Percentiles rank a stretch among this genome's conserved stretches.
Conservation (phyloP, 2,329 filamentous ascomycete species). For the Penicillium glabrum region DNA sequence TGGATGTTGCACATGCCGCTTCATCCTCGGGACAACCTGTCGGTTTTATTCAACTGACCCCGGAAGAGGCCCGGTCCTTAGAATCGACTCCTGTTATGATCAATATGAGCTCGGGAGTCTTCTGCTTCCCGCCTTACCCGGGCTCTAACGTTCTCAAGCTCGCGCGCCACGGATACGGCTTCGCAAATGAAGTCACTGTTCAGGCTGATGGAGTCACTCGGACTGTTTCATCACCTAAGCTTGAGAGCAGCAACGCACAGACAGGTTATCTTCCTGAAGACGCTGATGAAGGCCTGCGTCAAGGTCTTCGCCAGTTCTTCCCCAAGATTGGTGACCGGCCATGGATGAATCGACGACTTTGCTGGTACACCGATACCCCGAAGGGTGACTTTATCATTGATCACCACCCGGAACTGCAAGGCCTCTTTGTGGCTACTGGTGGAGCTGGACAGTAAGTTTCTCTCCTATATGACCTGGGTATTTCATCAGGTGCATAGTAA, state of each 20-base stretch:
- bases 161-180: constrained; percentile 66
- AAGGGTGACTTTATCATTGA: constrained; percentile 68
- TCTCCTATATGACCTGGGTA: too few relatives aligned
- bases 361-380: constrained; percentile 72
- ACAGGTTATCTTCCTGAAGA: constrained; percentile 45
- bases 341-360: constrained; percentile 62
- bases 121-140: constrained; percentile 51
- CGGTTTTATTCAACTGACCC: constrained; percentile 70
- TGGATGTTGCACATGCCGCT: constrained; percentile 71
- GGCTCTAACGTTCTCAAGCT: constrained; percentile 58
- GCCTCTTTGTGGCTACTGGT: constrained; percentile 43
- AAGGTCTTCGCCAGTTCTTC: constrained; percentile 59
- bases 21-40: constrained; percentile 77
- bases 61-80: constrained; percentile 65
- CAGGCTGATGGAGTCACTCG: constrained; percentile 17
- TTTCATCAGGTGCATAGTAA: too few relatives aligned
- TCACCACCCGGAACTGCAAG: constrained; percentile 59
- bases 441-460: constrained; percentile 28
- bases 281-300: constrained; percentile 59
- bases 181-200: constrained; percentile 40
- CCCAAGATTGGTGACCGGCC: constrained; percentile 59
- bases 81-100: constrained; percentile 61
- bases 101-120: constrained; percentile 46
- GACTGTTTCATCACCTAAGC: constrained; percentile 37
- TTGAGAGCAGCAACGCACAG: constrained; percentile 40